Evolutionary conservation across 1,284 basidiomycete species (phyloP).

Genomic region (Fomes fomentarius): DNA sequence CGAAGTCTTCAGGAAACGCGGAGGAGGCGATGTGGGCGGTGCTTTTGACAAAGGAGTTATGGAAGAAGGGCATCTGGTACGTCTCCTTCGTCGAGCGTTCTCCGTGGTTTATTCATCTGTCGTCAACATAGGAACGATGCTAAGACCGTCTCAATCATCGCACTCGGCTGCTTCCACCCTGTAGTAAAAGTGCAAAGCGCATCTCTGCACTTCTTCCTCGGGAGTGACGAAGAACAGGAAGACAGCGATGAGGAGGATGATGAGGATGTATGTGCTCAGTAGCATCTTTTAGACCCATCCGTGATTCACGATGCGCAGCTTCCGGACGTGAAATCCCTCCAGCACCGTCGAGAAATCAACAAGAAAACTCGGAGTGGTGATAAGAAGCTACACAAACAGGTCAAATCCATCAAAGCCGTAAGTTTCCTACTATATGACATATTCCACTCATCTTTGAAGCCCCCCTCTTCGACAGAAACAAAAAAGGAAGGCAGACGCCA

Average conservation of each 20-base stretch:
- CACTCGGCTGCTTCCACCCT: conserved; percentile 93
- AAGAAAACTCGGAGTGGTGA: conserved; percentile 86
- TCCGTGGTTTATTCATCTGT: background rate
- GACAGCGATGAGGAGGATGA: conserved; percentile 78
- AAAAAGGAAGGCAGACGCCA: conserved; percentile 46
- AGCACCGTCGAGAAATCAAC: conserved; percentile 86
- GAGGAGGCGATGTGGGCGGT: conserved; percentile 99
- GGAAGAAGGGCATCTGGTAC: conserved; percentile 93
- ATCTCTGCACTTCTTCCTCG: conserved; percentile 97
- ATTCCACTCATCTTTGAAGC: too few relatives aligned
- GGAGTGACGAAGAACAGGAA: conserved; percentile 69
- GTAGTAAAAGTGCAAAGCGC: conserved; percentile 94
- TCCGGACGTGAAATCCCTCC: conserved; percentile 71
- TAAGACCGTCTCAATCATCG: conserved; percentile 93
- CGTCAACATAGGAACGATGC: conserved; percentile 72
- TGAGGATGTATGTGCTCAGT: conserved; percentile 54
- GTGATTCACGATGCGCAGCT: too few relatives aligned
- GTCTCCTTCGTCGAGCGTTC: conserved; percentile 27
- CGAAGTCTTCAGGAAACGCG: conserved; percentile 50
- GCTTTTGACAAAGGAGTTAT: conserved; percentile 91
- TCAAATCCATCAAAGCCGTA: conserved; percentile 64
- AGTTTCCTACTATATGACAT: too few relatives aligned
- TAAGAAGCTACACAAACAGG: conserved; percentile 74
- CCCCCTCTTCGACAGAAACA: conserved; percentile 59
- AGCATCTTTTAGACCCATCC: background rate